Conservation (phyloP, 2,329 filamentous ascomycete species). For the Tolypocladium amazonense region DNA sequence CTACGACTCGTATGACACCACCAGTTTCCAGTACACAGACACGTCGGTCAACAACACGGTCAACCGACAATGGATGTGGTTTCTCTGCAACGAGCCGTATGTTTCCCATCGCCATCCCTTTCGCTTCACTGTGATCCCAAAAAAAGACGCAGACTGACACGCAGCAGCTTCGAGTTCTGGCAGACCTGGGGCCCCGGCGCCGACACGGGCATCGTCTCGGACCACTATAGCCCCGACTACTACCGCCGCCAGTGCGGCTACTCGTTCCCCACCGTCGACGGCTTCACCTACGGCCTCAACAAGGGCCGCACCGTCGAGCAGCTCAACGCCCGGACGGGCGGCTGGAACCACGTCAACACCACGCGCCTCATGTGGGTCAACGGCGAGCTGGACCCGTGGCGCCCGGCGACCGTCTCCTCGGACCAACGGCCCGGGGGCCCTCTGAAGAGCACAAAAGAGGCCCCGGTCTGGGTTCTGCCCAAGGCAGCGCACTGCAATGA, state of each 20-base stretch:
- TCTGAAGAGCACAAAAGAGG: constrained; percentile 30
- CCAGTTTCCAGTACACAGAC: constrained; percentile 40
- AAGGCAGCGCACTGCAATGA: constrained; percentile 47
- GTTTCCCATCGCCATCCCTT: no score
- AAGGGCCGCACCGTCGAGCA: constrained; percentile 32
- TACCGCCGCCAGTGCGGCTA: constrained; percentile 43
- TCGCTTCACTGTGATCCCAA: constrained; percentile 14
- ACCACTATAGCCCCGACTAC: constrained; percentile 36
- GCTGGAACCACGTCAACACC: constrained; percentile 41
- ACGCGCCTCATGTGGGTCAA: constrained; percentile 48
- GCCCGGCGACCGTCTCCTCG: constrained; percentile 40
- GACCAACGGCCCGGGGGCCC: constrained; percentile 44
- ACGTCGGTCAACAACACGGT: constrained; percentile 29
- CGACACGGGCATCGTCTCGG: constrained; percentile 38
- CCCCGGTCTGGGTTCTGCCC: constrained; percentile 42
- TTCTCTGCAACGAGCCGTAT: constrained; percentile 50
- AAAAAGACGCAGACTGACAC: neutral
- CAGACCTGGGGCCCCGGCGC: constrained; percentile 6
- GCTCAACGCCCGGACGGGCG: constrained; percentile 43
- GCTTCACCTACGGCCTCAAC: constrained; percentile 36
- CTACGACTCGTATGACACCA: constrained; percentile 5
- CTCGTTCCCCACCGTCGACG: constrained; percentile 40
- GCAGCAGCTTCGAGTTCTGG: constrained; percentile 11
- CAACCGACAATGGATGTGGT: constrained; percentile 48
- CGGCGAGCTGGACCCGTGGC: constrained; percentile 51